phyloP scores from a whole-genome alignment of 2,329 filamentous ascomycete genomes.

The Calonectria pteridis region DNA sequence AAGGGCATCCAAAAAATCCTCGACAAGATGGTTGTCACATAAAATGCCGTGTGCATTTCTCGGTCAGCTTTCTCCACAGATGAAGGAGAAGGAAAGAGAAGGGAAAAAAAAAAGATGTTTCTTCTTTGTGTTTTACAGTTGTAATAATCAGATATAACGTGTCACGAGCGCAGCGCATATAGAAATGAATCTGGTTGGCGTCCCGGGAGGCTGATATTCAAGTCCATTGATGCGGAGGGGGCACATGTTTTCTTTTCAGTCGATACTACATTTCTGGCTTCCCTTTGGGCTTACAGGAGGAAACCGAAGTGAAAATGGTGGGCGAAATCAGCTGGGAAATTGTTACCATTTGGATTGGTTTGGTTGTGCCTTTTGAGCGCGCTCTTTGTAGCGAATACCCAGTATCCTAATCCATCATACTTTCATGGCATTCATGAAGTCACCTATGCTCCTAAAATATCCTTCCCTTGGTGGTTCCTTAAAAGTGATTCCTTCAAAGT shows the following conservation, averaged over 20 bases:
- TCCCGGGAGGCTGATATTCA: slow-evolving; percentile 27
- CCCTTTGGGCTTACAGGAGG: slow-evolving; percentile 5
- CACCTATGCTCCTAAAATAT: not conserved
- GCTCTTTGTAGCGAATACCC: not conserved
- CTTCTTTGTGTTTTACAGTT: slow-evolving; percentile 6
- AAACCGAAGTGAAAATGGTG: not conserved
- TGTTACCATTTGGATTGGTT: slow-evolving; percentile 9
- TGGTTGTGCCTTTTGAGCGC: not conserved
- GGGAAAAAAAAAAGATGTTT: not conserved
- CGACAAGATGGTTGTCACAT: slow-evolving; percentile 69
- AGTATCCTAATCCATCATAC: slow-evolving; percentile 1
- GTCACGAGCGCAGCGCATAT: slow-evolving; percentile 41
- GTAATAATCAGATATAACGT: slow-evolving; percentile 33
- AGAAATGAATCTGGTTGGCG: slow-evolving; percentile 39
- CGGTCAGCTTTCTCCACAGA: not conserved
- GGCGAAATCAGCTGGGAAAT: slow-evolving; percentile 5
- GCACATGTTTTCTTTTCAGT: slow-evolving; percentile 12
- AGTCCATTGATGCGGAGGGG: slow-evolving; percentile 23
- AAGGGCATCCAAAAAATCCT: slow-evolving; percentile 74
- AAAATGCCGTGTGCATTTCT: not conserved
- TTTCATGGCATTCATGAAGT: slow-evolving; percentile 10
- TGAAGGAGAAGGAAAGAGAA: not conserved
- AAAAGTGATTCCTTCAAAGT: not conserved
- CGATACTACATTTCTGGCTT: slow-evolving; percentile 14
- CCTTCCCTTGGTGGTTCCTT: not conserved